A percentile compares a stretch with the other conserved stretches of the same genome.
phyloP scores from a whole-genome alignment of 768 basidiomycete genomes.

The Clitopilus passeckerianus region DNA sequence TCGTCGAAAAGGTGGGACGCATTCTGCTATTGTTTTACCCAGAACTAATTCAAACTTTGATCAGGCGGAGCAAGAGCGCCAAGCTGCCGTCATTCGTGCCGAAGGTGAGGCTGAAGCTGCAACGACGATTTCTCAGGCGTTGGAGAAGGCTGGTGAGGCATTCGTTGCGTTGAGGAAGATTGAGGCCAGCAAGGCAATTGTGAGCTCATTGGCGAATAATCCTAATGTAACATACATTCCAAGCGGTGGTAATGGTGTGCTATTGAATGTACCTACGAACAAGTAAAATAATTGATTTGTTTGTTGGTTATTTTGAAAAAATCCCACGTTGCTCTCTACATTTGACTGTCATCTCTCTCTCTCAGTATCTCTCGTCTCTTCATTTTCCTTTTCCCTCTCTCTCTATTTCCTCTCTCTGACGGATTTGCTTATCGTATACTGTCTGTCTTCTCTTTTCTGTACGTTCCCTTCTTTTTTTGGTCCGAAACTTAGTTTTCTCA shows the following conservation, averaged over 20 bases:
- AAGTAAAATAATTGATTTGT: conserved; percentile 24
- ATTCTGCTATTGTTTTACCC: background rate
- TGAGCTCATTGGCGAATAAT: conserved; percentile 71
- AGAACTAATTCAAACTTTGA: conserved; percentile 9
- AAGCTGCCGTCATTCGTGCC: conserved; percentile 96
- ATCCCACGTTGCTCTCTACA: conserved; percentile 38
- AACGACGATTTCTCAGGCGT: conserved; percentile 81
- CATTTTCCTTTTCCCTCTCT: conserved; percentile 40
- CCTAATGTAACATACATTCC: conserved; percentile 90
- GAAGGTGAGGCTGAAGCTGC: conserved; percentile 99
- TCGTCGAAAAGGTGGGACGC: conserved; percentile 84
- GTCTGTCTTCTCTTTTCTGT: conserved; percentile 22
- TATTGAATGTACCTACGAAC: conserved; percentile 75
- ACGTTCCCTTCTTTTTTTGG: conserved; percentile 49
- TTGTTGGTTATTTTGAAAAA: conserved; percentile 21
- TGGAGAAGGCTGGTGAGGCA: conserved; percentile 93
- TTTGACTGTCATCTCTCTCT: conserved; percentile 44
- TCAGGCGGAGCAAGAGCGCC: conserved; percentile 97
- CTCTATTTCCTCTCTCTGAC: conserved; percentile 47
- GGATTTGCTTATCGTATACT: conserved; percentile 51
- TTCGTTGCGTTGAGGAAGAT: conserved; percentile 95
- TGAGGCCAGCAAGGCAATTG: conserved; percentile 97
- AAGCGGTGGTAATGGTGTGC: conserved; percentile 70
- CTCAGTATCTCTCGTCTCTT: conserved; percentile 33
- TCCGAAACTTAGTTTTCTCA: conserved; percentile 17